Percentiles rank a stretch among this genome's conserved stretches.
phyloP scores from a whole-genome alignment of 1,284 basidiomycete genomes.

The Sparassis latifolia region DNA sequence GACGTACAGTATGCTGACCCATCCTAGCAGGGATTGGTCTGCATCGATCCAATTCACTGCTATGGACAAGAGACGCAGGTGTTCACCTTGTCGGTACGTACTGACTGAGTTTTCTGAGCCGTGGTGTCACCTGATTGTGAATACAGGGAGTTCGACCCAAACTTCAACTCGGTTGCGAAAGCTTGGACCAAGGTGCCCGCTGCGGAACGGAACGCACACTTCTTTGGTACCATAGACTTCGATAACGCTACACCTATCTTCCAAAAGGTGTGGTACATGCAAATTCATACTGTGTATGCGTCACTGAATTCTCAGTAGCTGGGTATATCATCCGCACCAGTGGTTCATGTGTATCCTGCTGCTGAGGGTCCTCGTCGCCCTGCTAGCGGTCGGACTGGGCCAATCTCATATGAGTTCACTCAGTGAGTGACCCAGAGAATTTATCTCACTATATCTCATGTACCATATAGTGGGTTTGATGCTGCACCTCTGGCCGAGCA shows the following conservation, averaged over 20 bases:
- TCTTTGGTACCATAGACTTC: slow-evolving; percentile 92
- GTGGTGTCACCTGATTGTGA: neutral
- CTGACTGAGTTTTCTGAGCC: neutral
- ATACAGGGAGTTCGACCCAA: slow-evolving; percentile 76
- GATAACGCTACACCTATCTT: slow-evolving; percentile 70
- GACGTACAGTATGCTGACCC: slow-evolving; percentile 71
- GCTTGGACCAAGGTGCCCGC: slow-evolving; percentile 66
- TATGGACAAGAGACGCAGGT: slow-evolving; percentile 69
- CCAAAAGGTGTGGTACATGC: slow-evolving; percentile 51
- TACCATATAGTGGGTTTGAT: slow-evolving; percentile 69
- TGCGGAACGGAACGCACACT: slow-evolving; percentile 68
- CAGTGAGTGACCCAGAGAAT: slow-evolving; percentile 36
- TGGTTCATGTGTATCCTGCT: slow-evolving; percentile 74
- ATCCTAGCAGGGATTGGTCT: slow-evolving; percentile 76
- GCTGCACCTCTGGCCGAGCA: slow-evolving; percentile 71
- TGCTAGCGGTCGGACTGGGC: slow-evolving; percentile 43
- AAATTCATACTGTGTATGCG: neutral
- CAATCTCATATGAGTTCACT: slow-evolving; percentile 75
- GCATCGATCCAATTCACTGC: slow-evolving; percentile 84
- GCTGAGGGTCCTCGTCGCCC: slow-evolving; percentile 60
- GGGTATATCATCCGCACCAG: slow-evolving; percentile 69
- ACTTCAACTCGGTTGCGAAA: slow-evolving; percentile 72
- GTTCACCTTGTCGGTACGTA: slow-evolving; percentile 68
- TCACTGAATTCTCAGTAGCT: slow-evolving; percentile 34
- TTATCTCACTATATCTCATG: neutral